These are phyloP conservation scores for Pelagomonas calceolata DNA, from an alignment of 108 stramenopile genomes.

Conservation along the genomic window DNA sequence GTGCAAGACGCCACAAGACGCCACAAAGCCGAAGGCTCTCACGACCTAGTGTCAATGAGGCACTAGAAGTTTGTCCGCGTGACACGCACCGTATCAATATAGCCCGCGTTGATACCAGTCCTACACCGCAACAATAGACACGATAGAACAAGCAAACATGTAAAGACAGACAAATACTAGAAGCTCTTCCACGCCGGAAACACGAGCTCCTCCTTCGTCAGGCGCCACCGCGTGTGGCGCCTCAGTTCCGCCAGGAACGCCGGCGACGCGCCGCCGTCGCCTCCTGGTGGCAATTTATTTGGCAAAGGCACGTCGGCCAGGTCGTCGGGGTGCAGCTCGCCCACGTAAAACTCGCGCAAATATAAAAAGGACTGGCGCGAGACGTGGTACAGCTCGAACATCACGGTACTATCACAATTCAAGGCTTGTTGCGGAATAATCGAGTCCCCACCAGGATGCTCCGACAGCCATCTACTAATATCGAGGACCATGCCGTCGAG, in stretches of 20 bases:
- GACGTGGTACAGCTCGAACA: constrained; percentile 33
- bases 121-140: no score
- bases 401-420: constrained; percentile 17
- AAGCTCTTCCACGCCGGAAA: neutral
- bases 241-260: constrained; percentile 22
- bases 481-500: constrained; percentile 24
- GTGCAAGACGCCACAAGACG: no score
- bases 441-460: constrained; percentile 22
- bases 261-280: constrained; percentile 5
- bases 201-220: neutral
- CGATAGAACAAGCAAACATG: no score
- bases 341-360: constrained; percentile 26
- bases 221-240: constrained; percentile 6
- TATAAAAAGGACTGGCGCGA: constrained; percentile 28
- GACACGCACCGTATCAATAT: no score
- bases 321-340: constrained; percentile 22
- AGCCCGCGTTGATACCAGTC: no score
- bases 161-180: neutral
- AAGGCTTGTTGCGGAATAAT: constrained; percentile 31
- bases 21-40: no score
- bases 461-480: constrained; percentile 19
- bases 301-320: constrained; percentile 2
- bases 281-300: neutral
- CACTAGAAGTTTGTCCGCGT: no score
- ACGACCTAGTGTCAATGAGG: no score